Base-by-base conservation (phyloP, 2,329 filamentous ascomycete genomes). In the Apiospora arundinis region DNA sequence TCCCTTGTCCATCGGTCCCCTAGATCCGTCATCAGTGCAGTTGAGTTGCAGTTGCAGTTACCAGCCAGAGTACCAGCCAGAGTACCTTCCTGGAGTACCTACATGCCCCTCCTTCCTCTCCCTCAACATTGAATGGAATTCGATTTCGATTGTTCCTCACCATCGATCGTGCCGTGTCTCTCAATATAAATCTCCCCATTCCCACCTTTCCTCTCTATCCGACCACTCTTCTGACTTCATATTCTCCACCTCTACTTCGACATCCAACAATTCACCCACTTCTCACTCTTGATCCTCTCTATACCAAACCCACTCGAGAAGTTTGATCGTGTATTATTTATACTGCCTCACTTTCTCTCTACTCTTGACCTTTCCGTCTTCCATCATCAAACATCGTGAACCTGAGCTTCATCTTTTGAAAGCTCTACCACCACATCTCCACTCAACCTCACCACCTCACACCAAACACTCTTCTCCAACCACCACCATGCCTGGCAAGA, bases 11-110 rank as follows among this genome's bases (percentile, higher is more conserved):
- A 60, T 60, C 52, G 52, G 28, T 60, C 52, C 52, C 52, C 52
- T 60, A 60, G 52, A 60, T 60, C 52, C 52, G 52, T 60, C 52
- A 60, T 60, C 52, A 60, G 52, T 37, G 42, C 52, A 60, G 52
- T 7, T 7, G 28, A 52, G 23, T 52, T 28, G 32, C 32, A 45
- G 42, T 45, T 45, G 42, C 42, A 45, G 42, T 45, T 45, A 45
- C 42, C 12, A 14, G 4, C n/a, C n/a, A n/a, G n/a, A n/a, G n/a
- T n/a, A n/a, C n/a, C n/a, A 16, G 11, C n/a, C n/a, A 45, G 14
- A 45, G 42, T 42, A 42, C 40, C 40, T 42, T 11, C 40, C 40
- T 42, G 40, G 40, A 42, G 40, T 42, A 32, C 25, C 28, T 56
- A 32, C 25, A 56, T 56, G 23, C 46, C 25, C 12, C 28, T 56